A percentile compares a stretch with the other conserved stretches of the same genome.
Evolutionary conservation across 495 filamentous ascomycete species (phyloP).

Genomic region (Trichoderma erinaceum): DNA sequence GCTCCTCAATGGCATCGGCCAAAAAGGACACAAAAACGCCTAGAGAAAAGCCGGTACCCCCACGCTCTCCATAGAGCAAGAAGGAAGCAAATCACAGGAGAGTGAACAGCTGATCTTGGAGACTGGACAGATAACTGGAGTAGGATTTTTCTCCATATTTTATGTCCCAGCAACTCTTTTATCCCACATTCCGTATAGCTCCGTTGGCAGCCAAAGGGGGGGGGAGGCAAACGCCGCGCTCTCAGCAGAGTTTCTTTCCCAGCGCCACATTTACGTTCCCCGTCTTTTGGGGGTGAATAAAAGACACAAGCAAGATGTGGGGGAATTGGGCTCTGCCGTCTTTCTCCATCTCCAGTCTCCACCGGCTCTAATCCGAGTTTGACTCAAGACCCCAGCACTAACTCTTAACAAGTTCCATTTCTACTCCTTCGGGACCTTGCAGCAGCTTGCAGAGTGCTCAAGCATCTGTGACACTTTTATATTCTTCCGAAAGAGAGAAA

Average conservation of each 20-base stretch:
- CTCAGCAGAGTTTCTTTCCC: background rate
- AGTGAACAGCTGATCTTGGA: background rate
- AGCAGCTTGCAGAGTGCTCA: too few species aligned
- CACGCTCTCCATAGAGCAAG: background rate
- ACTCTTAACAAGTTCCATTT: too few species aligned
- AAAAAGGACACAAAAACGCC: background rate
- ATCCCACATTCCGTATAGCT: background rate
- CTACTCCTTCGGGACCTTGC: too few species aligned
- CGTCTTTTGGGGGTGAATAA: background rate
- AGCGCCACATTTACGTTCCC: background rate
- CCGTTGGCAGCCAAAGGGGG: background rate
- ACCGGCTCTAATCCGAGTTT: too few species aligned
- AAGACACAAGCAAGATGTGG: background rate
- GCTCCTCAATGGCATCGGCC: background rate
- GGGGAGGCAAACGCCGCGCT: background rate
- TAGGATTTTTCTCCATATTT: background rate
- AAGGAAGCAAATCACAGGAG: background rate
- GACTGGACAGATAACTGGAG: background rate
- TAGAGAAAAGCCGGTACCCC: background rate
- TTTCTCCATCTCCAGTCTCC: background rate
- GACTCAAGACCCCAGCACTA: too few species aligned
- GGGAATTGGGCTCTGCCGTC: background rate
- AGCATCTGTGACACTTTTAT: too few species aligned
- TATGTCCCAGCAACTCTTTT: background rate
- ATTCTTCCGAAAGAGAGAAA: too few species aligned